phyloP scores from a whole-genome alignment of 441 rosid species.

The Jatropha multifida region DNA sequence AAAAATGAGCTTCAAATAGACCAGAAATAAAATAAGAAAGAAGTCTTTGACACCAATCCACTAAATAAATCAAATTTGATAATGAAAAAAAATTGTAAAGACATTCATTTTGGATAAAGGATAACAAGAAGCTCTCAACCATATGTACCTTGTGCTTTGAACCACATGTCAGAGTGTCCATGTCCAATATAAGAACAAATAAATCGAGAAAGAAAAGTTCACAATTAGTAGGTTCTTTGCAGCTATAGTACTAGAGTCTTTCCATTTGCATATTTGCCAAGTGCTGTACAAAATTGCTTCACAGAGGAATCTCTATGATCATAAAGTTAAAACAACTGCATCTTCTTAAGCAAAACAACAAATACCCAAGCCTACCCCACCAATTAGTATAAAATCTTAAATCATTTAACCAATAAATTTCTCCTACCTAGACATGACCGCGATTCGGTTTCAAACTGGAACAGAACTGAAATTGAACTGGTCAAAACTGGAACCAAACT shows the following conservation, averaged over 20 bases:
- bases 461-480: too few relatives aligned
- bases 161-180: background rate
- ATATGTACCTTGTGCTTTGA: background rate
- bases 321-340: background rate
- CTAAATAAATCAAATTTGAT: slow-evolving; percentile 7
- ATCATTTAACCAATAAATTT: background rate
- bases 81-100: background rate
- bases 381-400: background rate
- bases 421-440: background rate
- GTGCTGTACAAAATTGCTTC: background rate
- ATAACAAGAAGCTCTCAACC: background rate
- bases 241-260: background rate
- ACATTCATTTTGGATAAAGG: background rate
- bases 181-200: background rate
- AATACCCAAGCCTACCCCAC: background rate
- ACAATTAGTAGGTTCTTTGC: background rate
- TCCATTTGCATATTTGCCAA: background rate
- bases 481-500: too few relatives aligned
- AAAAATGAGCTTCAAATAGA: slow-evolving; percentile 22
- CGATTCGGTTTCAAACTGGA: too few relatives aligned
- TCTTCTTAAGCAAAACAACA: background rate
- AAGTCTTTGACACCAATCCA: background rate
- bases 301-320: background rate
- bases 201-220: background rate
- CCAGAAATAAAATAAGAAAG: background rate